Evolutionary conservation across 2,329 filamentous ascomycete genomes (phyloP).

Genomic region (Penicillium sp.): DNA sequence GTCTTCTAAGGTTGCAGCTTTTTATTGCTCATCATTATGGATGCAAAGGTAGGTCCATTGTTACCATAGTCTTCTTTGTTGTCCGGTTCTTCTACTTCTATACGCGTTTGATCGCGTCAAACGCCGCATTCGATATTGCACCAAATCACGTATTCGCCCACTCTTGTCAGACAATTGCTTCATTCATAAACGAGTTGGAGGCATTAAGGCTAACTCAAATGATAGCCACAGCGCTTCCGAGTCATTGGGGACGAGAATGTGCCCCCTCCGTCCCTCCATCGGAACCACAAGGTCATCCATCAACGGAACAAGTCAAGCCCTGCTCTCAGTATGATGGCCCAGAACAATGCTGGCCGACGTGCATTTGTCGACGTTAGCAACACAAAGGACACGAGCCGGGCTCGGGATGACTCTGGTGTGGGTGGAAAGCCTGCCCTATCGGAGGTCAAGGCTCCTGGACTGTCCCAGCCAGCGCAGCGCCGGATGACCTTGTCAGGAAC

Average conservation of each 20-base stretch:
- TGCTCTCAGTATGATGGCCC: constrained; percentile 49
- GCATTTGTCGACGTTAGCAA: constrained; percentile 79
- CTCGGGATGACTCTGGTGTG: constrained; percentile 51
- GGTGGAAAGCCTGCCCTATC: constrained; percentile 40
- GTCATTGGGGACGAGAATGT: constrained; percentile 62
- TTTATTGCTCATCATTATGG: constrained; percentile 30
- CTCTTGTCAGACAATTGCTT: not conserved
- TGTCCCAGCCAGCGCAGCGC: constrained; percentile 54
- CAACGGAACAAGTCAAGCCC: constrained; percentile 72
- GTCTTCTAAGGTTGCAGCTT: constrained; percentile 1
- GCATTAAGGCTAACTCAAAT: constrained; percentile 8
- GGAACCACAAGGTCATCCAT: constrained; percentile 56
- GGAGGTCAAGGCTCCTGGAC: constrained; percentile 11
- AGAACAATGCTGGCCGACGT: constrained; percentile 58
- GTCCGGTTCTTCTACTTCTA: not conserved
- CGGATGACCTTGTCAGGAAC: constrained; percentile 39
- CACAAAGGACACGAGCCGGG: constrained; percentile 37
- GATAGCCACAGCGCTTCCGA: constrained; percentile 62
- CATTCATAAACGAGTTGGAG: not conserved
- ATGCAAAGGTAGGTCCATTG: constrained; percentile 38
- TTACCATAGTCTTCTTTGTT: constrained; percentile 8
- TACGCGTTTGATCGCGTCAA: constrained; percentile 2
- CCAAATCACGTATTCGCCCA: not conserved
- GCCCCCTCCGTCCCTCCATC: constrained; percentile 38
- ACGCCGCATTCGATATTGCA: not conserved